Conservation (phyloP, 306 rosid species). For the Prunus salicina region DNA sequence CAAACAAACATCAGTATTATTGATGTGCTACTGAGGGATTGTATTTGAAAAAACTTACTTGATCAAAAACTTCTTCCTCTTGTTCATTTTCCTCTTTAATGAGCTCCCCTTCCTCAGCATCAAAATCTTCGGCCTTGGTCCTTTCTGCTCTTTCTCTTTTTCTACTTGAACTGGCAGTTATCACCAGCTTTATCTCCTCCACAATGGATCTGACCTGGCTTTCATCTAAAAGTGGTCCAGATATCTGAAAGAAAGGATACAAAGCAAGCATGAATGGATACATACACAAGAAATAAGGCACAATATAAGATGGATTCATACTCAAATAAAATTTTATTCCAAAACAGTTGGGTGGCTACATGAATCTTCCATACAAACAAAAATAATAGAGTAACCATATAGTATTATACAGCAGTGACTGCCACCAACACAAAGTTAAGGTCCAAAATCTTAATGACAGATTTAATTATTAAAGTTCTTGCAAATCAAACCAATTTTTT, state of each 20-base stretch:
- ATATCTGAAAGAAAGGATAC: slow-evolving; percentile 43
- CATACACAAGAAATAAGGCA: neutral
- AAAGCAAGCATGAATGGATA: neutral
- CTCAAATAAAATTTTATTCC: neutral
- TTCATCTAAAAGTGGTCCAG: slow-evolving; percentile 89
- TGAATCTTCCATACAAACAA: neutral
- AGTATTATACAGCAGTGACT: neutral
- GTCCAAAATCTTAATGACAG: neutral
- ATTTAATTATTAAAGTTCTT: neutral
- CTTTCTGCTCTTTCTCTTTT: slow-evolving; percentile 86
- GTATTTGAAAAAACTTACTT: slow-evolving; percentile 49
- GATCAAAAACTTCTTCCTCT: slow-evolving; percentile 99
- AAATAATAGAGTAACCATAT: neutral
- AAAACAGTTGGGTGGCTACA: neutral
- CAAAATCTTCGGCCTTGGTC: slow-evolving; percentile 94
- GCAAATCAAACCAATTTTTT: neutral
- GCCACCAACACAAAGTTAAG: neutral
- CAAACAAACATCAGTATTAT: slow-evolving; percentile 1
- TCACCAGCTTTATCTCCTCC: slow-evolving; percentile 86
- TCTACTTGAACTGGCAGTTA: slow-evolving; percentile 93
- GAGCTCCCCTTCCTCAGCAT: slow-evolving; percentile 85
- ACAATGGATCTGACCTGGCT: slow-evolving; percentile 81
- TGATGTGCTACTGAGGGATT: neutral
- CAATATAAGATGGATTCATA: neutral
- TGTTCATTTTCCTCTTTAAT: slow-evolving; percentile 98